Evolutionary conservation across 495 filamentous ascomycete genomes (phyloP), one percentile per base, ranked within the genome.

Genomic region (Hypoxylon cercidicola): DNA sequence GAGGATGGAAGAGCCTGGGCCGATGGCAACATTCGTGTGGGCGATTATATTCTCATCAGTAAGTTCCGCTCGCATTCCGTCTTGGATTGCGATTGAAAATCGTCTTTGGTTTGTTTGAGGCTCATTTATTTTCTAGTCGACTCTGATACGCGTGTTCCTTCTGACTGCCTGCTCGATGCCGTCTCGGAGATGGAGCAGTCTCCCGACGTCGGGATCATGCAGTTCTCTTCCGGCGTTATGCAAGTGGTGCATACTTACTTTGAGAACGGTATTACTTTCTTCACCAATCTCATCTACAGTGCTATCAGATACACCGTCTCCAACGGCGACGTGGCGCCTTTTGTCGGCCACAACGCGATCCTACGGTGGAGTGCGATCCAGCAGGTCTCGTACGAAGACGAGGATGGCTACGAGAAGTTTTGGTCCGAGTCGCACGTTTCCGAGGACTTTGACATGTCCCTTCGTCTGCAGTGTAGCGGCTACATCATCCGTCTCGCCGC

Each of bases 361-460:
- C 83, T 93, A 37, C 85, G 90, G 56, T 93, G 90, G 90, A 82
- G 84, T 48, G 90, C 90, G 45, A 85, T 93, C 48, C 90, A 93
- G 73, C 82, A 90, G 56, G 87, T 93, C 43, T 85, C 85, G 11
- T 93, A 92, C 77, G 68, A 79, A 66, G 83, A 86, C 34, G 84
- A 87, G 62, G 84, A 89, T 51, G 88, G 88, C 19, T 87, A 89
- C 41, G 81, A 92, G 71, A 93, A 92, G 75, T 93, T 88, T 77
- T 93, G 90, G 90, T 93, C 90, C 0, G 90, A 93, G 74, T 84
- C 82, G 20, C 89, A 90, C 71, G 90, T 93, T 35, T 93, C 90
- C 5, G 90, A 93, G 67, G 90, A 93, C 68, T 93, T 93, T 68
- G 90, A 93, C 63, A 92, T 93, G 90, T 89, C 90, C 8, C 86